Percentiles rank a stretch among this genome's conserved stretches.
Conservation (phyloP, 1,284 basidiomycete genomes). For the Microbotryum intermedium region DNA sequence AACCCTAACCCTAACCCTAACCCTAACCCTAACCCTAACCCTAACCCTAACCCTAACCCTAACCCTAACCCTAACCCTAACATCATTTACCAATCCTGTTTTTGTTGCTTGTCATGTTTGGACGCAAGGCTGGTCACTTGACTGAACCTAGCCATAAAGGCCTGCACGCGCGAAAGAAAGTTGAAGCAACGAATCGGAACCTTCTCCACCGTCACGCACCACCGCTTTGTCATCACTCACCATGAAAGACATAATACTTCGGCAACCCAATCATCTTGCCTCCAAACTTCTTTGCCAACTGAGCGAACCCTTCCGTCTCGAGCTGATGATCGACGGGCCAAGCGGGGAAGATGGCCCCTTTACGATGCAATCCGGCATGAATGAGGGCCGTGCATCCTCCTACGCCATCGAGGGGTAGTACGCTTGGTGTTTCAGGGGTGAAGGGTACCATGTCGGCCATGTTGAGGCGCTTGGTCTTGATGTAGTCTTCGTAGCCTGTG, state of each 20-base stretch:
- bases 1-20: too few species aligned
- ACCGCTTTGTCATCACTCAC: conserved; percentile 7
- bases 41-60: too few species aligned
- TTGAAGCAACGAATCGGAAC: background rate
- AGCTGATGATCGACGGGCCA: conserved; percentile 23
- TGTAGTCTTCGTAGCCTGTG: conserved; percentile 16
- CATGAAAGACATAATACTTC: conserved; percentile 23
- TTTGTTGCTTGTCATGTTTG: too few species aligned
- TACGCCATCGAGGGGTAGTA: conserved; percentile 18
- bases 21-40: too few species aligned
- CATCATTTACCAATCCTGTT: too few species aligned
- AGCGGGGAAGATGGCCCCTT: conserved; percentile 20
- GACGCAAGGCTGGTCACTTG: too few species aligned
- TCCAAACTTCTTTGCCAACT: conserved; percentile 5
- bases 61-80: too few species aligned
- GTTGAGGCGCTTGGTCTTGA: conserved; percentile 15
- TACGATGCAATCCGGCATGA: conserved; percentile 11
- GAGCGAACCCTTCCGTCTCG: conserved; percentile 24
- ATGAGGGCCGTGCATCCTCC: conserved; percentile 22
- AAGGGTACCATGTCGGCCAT: conserved; percentile 15
- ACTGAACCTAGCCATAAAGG: background rate
- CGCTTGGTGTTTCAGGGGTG: background rate
- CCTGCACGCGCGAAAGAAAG: background rate
- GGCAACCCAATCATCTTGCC: conserved; percentile 15
- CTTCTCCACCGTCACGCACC: too few species aligned